Conservation (phyloP, 768 basidiomycete species). For the Boletus tomentosulus region DNA sequence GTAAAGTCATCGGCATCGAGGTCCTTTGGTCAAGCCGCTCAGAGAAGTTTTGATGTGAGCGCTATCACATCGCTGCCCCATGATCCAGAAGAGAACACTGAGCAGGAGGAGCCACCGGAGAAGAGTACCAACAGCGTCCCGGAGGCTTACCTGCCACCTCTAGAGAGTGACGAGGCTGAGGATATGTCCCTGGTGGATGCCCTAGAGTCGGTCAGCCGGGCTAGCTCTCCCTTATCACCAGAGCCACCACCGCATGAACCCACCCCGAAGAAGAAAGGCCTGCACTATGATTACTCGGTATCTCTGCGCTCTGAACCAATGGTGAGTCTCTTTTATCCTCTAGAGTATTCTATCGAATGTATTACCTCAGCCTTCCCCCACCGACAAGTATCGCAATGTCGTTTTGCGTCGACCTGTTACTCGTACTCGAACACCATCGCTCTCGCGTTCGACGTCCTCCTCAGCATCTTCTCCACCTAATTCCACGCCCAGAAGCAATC, state of each 20-base stretch:
- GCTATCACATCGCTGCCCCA: constrained; percentile 52
- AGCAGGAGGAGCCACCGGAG: constrained; percentile 35
- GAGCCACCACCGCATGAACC: constrained; percentile 32
- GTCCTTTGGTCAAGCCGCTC: constrained; percentile 29
- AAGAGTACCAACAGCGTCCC: constrained; percentile 51
- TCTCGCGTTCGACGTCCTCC: constrained; percentile 56
- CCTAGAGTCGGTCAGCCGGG: constrained; percentile 50
- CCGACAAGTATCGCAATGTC: constrained; percentile 61
- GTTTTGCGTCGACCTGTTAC: constrained; percentile 48
- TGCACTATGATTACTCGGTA: constrained; percentile 48
- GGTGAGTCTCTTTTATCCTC: constrained; percentile 33
- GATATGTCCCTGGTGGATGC: constrained; percentile 54
- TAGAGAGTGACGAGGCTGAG: constrained; percentile 40
- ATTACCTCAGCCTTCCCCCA: constrained; percentile 53
- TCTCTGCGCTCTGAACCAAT: constrained; percentile 60
- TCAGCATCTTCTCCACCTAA: constrained; percentile 53
- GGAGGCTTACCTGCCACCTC: constrained; percentile 49
- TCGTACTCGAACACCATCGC: constrained; percentile 60
- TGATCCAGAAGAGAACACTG: constrained; percentile 31
- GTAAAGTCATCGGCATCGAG: constrained; percentile 34
- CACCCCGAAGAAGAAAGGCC: constrained; percentile 50
- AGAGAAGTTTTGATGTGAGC: constrained; percentile 58
- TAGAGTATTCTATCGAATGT: background rate
- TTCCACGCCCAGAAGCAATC: constrained; percentile 59
- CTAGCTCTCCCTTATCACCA: constrained; percentile 45